Conservation (phyloP, 768 basidiomycete genomes). For the Rhizopogon vulgaris region DNA sequence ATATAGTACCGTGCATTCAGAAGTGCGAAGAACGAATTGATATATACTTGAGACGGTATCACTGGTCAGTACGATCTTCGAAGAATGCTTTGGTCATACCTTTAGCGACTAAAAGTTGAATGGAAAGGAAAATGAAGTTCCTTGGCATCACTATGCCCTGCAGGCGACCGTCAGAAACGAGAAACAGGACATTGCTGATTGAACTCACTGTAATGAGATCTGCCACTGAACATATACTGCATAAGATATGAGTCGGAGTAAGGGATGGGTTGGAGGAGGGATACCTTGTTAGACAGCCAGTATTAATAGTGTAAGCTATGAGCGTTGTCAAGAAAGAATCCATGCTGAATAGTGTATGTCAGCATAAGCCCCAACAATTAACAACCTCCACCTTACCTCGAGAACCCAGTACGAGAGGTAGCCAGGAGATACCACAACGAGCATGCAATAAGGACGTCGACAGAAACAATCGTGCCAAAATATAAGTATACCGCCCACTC, state of each 20-base stretch:
- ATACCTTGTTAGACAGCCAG: slow-evolving; percentile 2
- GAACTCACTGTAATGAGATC: neutral
- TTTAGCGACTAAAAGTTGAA: slow-evolving; percentile 1
- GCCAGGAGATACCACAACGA: slow-evolving; percentile 3
- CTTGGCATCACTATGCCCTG: slow-evolving; percentile 2
- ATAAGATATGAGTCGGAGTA: neutral
- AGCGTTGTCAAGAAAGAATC: neutral
- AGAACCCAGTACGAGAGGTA: neutral
- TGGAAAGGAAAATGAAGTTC: slow-evolving; percentile 1
- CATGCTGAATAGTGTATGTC: neutral
- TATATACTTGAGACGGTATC: neutral
- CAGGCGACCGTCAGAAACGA: neutral
- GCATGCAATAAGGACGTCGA: neutral
- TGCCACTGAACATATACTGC: neutral
- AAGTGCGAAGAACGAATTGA: neutral
- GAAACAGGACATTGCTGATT: too few species aligned
- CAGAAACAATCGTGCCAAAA: neutral
- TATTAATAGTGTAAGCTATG: neutral
- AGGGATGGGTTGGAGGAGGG: too few species aligned
- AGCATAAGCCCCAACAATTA: neutral
- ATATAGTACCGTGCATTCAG: neutral
- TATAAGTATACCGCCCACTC: neutral
- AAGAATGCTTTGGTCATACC: neutral
- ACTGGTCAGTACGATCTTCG: neutral
- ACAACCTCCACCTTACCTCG: neutral